A percentile compares a stretch with the other conserved stretches of the same genome.
phyloP scores from a whole-genome alignment of 345 rosid species.

The Hypericum perforatum region DNA sequence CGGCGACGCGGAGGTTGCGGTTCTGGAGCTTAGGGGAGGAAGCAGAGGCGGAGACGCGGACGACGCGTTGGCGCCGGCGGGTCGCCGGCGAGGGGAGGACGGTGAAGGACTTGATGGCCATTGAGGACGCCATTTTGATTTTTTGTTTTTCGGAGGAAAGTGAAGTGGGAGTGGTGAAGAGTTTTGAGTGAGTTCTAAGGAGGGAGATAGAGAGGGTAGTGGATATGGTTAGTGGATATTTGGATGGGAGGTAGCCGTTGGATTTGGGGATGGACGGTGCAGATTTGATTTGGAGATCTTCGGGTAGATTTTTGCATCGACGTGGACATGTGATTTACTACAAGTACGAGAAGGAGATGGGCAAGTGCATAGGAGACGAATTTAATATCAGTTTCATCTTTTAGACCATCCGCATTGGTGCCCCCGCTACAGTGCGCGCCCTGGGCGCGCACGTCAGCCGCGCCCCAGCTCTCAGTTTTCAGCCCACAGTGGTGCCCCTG shows the following conservation, averaged over 20 bases:
- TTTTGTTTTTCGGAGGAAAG: not conserved
- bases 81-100: conserved; percentile 44
- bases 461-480: too few species aligned
- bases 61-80: not conserved
- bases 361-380: too few species aligned
- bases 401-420: too few species aligned
- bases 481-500: too few species aligned
- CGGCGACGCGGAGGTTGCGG: conserved; percentile 80
- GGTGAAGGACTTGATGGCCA: conserved; percentile 61
- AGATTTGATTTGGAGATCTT: conserved; percentile 15
- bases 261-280: conserved; percentile 32
- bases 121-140: conserved; percentile 33
- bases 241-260: conserved; percentile 18
- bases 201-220: not conserved
- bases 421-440: too few species aligned
- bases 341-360: too few species aligned
- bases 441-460: too few species aligned
- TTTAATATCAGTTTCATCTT: too few species aligned
- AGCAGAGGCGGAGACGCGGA: conserved; percentile 38
- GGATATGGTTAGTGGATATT: conserved; percentile 67
- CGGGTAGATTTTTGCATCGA: not conserved
- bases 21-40: conserved; percentile 48
- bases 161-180: conserved; percentile 1
- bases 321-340: too few species aligned
- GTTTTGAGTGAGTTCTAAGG: not conserved